A percentile compares a stretch with the other conserved stretches of the same genome.
Evolutionary conservation across 768 basidiomycete species (phyloP).

Genomic region (Coprinopsis marcescibilis): DNA sequence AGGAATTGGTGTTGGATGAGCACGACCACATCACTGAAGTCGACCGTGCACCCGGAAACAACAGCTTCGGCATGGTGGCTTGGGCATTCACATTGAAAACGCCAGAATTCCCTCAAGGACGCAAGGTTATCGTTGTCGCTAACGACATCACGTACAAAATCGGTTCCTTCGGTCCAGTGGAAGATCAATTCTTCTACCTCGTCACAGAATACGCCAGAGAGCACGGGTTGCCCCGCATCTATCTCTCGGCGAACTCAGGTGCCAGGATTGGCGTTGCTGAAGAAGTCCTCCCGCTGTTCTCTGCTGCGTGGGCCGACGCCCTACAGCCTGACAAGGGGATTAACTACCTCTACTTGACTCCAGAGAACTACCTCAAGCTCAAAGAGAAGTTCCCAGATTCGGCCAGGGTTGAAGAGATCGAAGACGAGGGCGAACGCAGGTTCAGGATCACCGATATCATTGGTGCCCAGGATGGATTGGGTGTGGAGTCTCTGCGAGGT

Average conservation of each 20-base stretch:
- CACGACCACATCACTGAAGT: slow-evolving; percentile 88
- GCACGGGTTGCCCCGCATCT: slow-evolving; percentile 87
- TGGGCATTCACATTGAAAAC: slow-evolving; percentile 93
- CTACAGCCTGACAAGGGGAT: slow-evolving; percentile 89
- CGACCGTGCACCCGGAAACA: slow-evolving; percentile 88
- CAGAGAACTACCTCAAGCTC: slow-evolving; percentile 84
- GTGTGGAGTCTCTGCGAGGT: slow-evolving; percentile 92
- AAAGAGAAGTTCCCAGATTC: slow-evolving; percentile 78
- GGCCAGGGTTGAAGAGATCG: slow-evolving; percentile 78
- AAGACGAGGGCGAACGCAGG: slow-evolving; percentile 80
- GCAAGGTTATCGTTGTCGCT: slow-evolving; percentile 83
- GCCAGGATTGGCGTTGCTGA: slow-evolving; percentile 95
- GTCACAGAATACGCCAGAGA: slow-evolving; percentile 90
- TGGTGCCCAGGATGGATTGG: slow-evolving; percentile 94
- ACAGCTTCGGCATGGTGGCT: slow-evolving; percentile 94
- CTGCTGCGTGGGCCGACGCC: slow-evolving; percentile 84
- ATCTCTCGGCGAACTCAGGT: slow-evolving; percentile 98
- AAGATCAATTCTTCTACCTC: slow-evolving; percentile 95
- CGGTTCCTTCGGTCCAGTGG: slow-evolving; percentile 92
- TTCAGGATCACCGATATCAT: slow-evolving; percentile 96
- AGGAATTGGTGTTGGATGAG: slow-evolving; percentile 92
- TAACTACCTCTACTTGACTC: slow-evolving; percentile 92
- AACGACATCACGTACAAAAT: slow-evolving; percentile 99
- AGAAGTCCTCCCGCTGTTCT: slow-evolving; percentile 83
- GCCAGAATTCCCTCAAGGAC: slow-evolving; percentile 88